These are phyloP conservation scores for Fusarium liriodendri DNA, from an alignment of 2,329 filamentous ascomycete genomes.

Conservation along the genomic window DNA sequence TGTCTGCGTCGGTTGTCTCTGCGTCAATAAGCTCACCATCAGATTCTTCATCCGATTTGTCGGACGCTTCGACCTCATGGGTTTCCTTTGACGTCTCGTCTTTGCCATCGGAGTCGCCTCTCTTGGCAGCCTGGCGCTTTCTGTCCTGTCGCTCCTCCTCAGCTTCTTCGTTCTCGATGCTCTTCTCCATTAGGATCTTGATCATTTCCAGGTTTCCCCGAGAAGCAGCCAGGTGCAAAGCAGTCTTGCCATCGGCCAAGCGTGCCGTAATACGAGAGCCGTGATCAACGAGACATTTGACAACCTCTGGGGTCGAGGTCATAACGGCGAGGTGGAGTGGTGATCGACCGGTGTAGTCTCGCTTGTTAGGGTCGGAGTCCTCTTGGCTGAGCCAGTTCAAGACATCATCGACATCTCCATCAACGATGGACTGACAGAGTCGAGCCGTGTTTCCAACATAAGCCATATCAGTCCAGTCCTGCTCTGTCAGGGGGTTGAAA, in stretches of 20 bases:
- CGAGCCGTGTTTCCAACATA: conserved; percentile 83
- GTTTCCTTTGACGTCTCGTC: conserved; percentile 1
- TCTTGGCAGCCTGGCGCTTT: conserved; percentile 53
- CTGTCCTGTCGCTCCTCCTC: conserved; percentile 69
- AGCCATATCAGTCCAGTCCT: conserved; percentile 93
- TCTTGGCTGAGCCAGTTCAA: conserved; percentile 76
- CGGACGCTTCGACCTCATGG: conserved; percentile 19
- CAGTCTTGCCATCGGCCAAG: conserved; percentile 82
- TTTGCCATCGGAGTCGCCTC: conserved; percentile 4
- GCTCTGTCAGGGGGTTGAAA: conserved; percentile 84
- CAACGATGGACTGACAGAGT: conserved; percentile 84
- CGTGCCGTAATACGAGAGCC: conserved; percentile 80
- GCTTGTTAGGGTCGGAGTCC: conserved; percentile 75
- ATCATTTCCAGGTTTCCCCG: conserved; percentile 77
- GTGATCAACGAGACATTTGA: conserved; percentile 76
- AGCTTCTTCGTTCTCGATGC: conserved; percentile 77
- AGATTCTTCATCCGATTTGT: conserved; percentile 50
- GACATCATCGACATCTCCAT: conserved; percentile 77
- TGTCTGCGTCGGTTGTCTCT: conserved; percentile 63
- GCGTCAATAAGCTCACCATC: conserved; percentile 61
- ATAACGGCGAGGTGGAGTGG: conserved; percentile 82
- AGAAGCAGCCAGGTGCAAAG: conserved; percentile 83
- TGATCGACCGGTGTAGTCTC: conserved; percentile 83
- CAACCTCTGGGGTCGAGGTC: conserved; percentile 75
- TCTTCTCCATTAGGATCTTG: conserved; percentile 77